These are phyloP conservation scores for Phytophthora pinifolia DNA, from an alignment of 352 stramenopile genomes.

Conservation along the genomic window DNA sequence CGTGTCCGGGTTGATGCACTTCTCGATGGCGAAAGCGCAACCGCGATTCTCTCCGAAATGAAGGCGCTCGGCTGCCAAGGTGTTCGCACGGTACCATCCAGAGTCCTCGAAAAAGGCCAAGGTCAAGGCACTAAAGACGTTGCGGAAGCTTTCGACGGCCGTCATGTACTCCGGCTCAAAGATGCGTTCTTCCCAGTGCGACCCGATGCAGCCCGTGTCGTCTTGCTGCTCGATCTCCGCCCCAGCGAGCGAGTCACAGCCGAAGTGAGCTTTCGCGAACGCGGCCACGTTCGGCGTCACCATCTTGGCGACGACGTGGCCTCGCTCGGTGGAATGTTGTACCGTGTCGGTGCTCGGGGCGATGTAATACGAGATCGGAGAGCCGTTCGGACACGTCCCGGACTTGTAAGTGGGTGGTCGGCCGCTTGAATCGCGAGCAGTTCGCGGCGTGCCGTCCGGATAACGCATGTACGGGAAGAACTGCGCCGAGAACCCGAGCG, in stretches of 20 bases:
- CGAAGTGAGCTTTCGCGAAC: constrained; percentile 71
- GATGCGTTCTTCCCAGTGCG: constrained; percentile 83
- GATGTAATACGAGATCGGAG: constrained; percentile 41
- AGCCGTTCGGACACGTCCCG: constrained; percentile 58
- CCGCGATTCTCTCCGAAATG: constrained; percentile 68
- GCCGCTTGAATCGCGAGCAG: constrained; percentile 47
- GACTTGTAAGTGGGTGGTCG: constrained; percentile 30
- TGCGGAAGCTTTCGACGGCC: constrained; percentile 71
- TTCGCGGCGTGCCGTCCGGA: constrained; percentile 64
- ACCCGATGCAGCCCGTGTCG: constrained; percentile 69
- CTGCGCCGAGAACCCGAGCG: constrained; percentile 73
- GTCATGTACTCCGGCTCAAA: constrained; percentile 87
- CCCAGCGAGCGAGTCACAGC: constrained; percentile 51
- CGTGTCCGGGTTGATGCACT: constrained; percentile 64
- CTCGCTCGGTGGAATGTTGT: constrained; percentile 53
- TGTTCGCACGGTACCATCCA: constrained; percentile 76
- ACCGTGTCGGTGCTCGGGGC: constrained; percentile 45
- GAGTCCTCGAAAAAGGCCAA: constrained; percentile 85
- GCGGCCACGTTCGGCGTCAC: constrained; percentile 62
- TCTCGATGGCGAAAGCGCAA: constrained; percentile 63
- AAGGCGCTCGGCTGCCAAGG: constrained; percentile 46
- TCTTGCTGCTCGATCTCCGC: constrained; percentile 80
- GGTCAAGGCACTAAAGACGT: constrained; percentile 69
- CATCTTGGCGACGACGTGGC: constrained; percentile 60
- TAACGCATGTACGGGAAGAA: constrained; percentile 80